Evolutionary conservation across 2,329 filamentous ascomycete genomes (phyloP).

Genomic region (Cercospora berteroae): DNA sequence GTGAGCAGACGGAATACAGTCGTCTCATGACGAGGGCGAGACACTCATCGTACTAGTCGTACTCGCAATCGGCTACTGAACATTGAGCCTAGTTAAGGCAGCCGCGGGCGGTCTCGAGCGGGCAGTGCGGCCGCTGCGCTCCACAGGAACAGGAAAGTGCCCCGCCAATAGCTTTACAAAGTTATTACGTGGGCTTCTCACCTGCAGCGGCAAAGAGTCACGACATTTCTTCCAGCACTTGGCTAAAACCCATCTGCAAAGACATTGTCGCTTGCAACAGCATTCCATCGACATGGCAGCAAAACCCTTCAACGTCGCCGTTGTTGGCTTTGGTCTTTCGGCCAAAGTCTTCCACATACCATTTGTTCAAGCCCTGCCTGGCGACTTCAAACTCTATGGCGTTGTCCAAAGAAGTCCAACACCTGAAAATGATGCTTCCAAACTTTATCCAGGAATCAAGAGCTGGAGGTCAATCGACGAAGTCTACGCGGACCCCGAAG

Average conservation of each 20-base stretch:
- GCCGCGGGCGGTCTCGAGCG: not conserved
- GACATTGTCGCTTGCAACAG: not conserved
- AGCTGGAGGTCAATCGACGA: slow-evolving; percentile 63
- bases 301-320: slow-evolving; percentile 53
- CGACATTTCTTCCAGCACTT: slow-evolving; percentile 11
- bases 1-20: slow-evolving; percentile 61
- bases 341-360: slow-evolving; percentile 85
- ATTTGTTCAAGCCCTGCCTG: slow-evolving; percentile 62
- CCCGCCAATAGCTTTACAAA: slow-evolving; percentile 16
- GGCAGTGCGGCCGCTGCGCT: slow-evolving; percentile 10
- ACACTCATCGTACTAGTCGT: not conserved
- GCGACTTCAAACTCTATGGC: slow-evolving; percentile 66
- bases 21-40: slow-evolving; percentile 25
- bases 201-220: slow-evolving; percentile 15
- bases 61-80: not conserved
- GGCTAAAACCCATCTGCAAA: not conserved
- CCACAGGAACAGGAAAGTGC: slow-evolving; percentile 24
- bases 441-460: slow-evolving; percentile 64
- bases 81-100: not conserved
- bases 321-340: slow-evolving; percentile 61
- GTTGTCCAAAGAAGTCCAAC: slow-evolving; percentile 72
- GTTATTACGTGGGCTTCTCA: slow-evolving; percentile 1
- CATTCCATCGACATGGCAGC: slow-evolving; percentile 20
- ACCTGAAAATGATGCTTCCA: slow-evolving; percentile 62
- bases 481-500: slow-evolving; percentile 62